Conservation (phyloP, 768 basidiomycete genomes). For the Hygrophorus pudorinus region DNA sequence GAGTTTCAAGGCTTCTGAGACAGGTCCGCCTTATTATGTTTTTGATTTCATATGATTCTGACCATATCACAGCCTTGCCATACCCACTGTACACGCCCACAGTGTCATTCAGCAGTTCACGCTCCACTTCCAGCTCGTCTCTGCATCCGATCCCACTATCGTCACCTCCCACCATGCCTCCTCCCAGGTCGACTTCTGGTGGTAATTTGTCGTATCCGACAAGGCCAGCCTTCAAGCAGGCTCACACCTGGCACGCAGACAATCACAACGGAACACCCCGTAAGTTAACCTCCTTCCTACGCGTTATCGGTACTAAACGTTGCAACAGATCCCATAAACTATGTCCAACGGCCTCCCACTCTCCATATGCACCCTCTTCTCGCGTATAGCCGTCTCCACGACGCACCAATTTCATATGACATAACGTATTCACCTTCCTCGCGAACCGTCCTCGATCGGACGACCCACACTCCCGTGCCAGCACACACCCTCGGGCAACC, state of each 20-base stretch:
- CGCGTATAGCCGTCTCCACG: conserved; percentile 43
- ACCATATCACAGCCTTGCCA: conserved; percentile 11
- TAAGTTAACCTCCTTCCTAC: conserved; percentile 3
- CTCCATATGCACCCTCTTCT: conserved; percentile 58
- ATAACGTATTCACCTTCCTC: conserved; percentile 46
- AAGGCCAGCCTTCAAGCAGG: conserved; percentile 31
- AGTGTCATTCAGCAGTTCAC: conserved; percentile 29
- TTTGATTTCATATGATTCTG: not conserved
- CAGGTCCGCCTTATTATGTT: conserved; percentile 25
- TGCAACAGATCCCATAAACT: conserved; percentile 11
- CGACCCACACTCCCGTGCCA: conserved; percentile 43
- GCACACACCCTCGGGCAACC: conserved; percentile 48
- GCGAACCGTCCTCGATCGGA: conserved; percentile 45
- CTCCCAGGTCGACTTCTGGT: conserved; percentile 24
- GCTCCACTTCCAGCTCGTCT: conserved; percentile 44
- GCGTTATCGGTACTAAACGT: conserved; percentile 18
- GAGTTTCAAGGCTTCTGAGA: conserved; percentile 34
- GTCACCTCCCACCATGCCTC: conserved; percentile 27
- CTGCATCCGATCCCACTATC: conserved; percentile 25
- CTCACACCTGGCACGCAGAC: conserved; percentile 35
- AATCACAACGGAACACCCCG: conserved; percentile 12
- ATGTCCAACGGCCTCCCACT: conserved; percentile 22
- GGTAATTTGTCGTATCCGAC: conserved; percentile 28
- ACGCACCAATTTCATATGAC: conserved; percentile 56
- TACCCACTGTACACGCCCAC: conserved; percentile 17